A percentile compares a stretch with the other conserved stretches of the same genome.
Conservation (phyloP, 169 alveolate species). For the Cryptosporidium bovis region DNA sequence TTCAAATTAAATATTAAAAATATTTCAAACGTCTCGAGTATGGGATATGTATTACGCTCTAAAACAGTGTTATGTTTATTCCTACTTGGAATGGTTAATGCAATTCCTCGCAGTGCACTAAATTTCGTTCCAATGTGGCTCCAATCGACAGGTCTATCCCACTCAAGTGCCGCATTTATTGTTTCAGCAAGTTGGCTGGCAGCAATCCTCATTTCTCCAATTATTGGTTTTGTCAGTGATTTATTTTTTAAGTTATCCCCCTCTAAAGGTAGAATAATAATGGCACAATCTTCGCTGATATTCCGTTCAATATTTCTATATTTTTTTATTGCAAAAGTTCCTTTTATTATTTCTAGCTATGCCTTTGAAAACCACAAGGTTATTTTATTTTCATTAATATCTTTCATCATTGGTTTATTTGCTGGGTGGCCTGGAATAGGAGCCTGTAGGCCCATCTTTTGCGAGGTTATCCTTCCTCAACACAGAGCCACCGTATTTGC, state of each 20-base stretch:
- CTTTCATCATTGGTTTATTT: conserved; percentile 45
- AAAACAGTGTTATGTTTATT: conserved; percentile 21
- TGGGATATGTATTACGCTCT: conserved; percentile 32
- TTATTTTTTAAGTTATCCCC: conserved; percentile 42
- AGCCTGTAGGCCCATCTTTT: conserved; percentile 61
- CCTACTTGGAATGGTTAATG: conserved; percentile 62
- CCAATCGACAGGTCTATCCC: conserved; percentile 51
- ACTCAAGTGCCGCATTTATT: conserved; percentile 39
- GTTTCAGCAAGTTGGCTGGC: conserved; percentile 71
- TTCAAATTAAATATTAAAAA: not conserved
- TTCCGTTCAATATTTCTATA: conserved; percentile 40
- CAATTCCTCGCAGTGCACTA: conserved; percentile 65
- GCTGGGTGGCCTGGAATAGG: conserved; percentile 75
- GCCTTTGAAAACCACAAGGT: conserved; percentile 4
- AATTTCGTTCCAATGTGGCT: conserved; percentile 69
- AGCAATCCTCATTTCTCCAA: conserved; percentile 50
- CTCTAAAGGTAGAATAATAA: conserved; percentile 46
- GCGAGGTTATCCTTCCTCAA: conserved; percentile 55
- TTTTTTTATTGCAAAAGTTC: conserved; percentile 16
- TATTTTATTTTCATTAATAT: conserved; percentile 7
- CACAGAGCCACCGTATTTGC: conserved; percentile 74
- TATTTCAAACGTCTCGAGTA: conserved; percentile 10
- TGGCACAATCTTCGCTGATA: conserved; percentile 59
- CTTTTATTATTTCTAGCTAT: conserved; percentile 12
- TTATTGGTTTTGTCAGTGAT: conserved; percentile 64